Evolutionary conservation across 805 yeast species (phyloP).

Genomic region (Saccharomycopsis capsularis): DNA sequence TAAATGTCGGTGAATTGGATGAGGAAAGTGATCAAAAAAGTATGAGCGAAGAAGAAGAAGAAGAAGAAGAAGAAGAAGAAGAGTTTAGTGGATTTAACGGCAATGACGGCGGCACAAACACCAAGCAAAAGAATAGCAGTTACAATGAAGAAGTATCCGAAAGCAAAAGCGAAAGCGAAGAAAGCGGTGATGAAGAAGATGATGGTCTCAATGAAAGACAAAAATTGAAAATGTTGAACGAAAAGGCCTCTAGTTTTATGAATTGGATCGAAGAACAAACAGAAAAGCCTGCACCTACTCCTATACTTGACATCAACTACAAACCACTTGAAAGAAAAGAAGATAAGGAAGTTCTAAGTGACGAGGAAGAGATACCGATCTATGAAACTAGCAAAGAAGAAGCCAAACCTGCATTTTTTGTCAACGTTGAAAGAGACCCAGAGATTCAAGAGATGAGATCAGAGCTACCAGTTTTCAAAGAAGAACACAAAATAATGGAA

Average conservation of each 20-base stretch:
- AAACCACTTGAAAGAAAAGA: constrained; percentile 56
- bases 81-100: constrained; percentile 20
- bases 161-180: constrained; percentile 23
- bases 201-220: constrained; percentile 27
- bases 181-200: constrained; percentile 26
- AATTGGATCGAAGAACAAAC: constrained; percentile 82
- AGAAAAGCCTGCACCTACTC: constrained; percentile 46
- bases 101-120: constrained; percentile 24
- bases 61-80: constrained; percentile 22
- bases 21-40: constrained; percentile 19
- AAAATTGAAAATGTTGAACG: constrained; percentile 37
- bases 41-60: constrained; percentile 25
- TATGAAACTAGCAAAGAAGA: constrained; percentile 32
- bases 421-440: constrained; percentile 56
- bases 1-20: constrained; percentile 23
- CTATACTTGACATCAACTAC: constrained; percentile 42
- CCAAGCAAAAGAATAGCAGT: constrained; percentile 25
- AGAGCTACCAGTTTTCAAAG: constrained; percentile 80
- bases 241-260: constrained; percentile 62
- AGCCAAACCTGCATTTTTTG: constrained; percentile 33
- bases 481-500: constrained; percentile 92
- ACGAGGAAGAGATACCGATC: constrained; percentile 56
- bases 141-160: constrained; percentile 25
- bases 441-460: constrained; percentile 62
- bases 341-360: constrained; percentile 64